A percentile compares a stretch with the other conserved stretches of the same genome.
These are phyloP conservation scores for Syncephalastrum sp. DNA, from an alignment of 371 early-diverging fungal genomes.

Conservation along the genomic window DNA sequence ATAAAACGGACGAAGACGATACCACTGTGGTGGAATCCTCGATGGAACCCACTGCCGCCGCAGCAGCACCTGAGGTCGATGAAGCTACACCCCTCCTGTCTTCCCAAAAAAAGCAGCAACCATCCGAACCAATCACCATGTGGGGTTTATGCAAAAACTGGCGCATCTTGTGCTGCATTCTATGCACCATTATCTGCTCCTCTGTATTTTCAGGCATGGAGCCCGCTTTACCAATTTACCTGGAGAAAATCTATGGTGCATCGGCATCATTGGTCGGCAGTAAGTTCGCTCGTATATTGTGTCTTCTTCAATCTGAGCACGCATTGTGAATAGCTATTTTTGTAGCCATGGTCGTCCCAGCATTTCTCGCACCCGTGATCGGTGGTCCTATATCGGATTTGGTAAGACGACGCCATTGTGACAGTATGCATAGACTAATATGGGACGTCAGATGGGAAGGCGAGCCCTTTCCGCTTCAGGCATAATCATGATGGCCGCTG, in stretches of 20 bases:
- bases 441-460: constrained; percentile 38
- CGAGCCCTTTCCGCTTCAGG: constrained; percentile 50
- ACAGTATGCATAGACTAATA: neutral
- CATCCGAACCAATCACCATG: constrained; percentile 38
- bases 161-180: constrained; percentile 52
- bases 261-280: constrained; percentile 54
- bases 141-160: constrained; percentile 50
- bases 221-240: constrained; percentile 62
- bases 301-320: neutral
- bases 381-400: constrained; percentile 58
- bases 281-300: constrained; percentile 13
- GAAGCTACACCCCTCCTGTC: constrained; percentile 10
- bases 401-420: constrained; percentile 13
- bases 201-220: constrained; percentile 65
- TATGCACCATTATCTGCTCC: constrained; percentile 55
- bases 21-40: constrained; percentile 16
- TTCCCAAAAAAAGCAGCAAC: constrained; percentile 2
- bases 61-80: constrained; percentile 8
- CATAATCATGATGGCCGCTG: constrained; percentile 53
- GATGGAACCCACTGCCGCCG: constrained; percentile 11
- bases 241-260: constrained; percentile 43
- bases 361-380: constrained; percentile 57
- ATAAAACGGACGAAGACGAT: constrained; percentile 16
- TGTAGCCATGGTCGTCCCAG: constrained; percentile 64
- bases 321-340: constrained; percentile 39